A percentile compares a stretch with the other conserved stretches of the same genome.
phyloP scores from a whole-genome alignment of 306 rosid genomes.

The Rubus parviflorus region DNA sequence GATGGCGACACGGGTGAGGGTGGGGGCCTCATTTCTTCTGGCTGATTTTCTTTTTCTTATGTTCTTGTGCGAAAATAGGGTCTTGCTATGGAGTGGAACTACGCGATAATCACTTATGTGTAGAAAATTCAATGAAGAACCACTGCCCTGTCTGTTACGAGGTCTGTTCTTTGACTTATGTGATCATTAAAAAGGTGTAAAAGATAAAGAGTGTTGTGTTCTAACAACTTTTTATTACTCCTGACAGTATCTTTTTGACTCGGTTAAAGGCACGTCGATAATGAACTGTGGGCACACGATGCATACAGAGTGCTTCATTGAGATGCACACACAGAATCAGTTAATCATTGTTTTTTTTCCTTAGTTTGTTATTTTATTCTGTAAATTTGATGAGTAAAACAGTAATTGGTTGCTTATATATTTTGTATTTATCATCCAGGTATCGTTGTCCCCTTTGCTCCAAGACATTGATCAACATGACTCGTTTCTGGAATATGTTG shows the following conservation, averaged over 20 bases:
- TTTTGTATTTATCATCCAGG: constrained; percentile 41
- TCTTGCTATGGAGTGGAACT: constrained; percentile 53
- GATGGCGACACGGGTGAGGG: neutral
- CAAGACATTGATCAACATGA: constrained; percentile 53
- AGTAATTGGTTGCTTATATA: constrained; percentile 6
- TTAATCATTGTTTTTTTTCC: constrained; percentile 26
- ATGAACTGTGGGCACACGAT: constrained; percentile 79
- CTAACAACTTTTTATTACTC: constrained; percentile 33
- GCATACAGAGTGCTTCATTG: constrained; percentile 56
- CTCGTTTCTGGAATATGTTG: constrained; percentile 40
- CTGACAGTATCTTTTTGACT: constrained; percentile 72
- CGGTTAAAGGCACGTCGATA: constrained; percentile 45
- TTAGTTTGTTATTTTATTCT: neutral
- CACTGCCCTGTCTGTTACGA: constrained; percentile 75
- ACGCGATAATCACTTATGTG: constrained; percentile 62
- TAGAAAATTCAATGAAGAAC: constrained; percentile 73
- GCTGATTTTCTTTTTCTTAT: neutral
- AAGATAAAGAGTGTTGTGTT: constrained; percentile 5
- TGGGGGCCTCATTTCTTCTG: constrained; percentile 7
- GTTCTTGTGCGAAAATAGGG: constrained; percentile 34
- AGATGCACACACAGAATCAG: constrained; percentile 55
- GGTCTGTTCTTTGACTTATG: constrained; percentile 45
- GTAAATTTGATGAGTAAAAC: neutral
- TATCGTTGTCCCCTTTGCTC: constrained; percentile 74
- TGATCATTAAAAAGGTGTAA: neutral